Percentiles rank a stretch among this genome's conserved stretches.
phyloP scores from a whole-genome alignment of 2,329 filamentous ascomycete species.

The Trichoderma sp. region DNA sequence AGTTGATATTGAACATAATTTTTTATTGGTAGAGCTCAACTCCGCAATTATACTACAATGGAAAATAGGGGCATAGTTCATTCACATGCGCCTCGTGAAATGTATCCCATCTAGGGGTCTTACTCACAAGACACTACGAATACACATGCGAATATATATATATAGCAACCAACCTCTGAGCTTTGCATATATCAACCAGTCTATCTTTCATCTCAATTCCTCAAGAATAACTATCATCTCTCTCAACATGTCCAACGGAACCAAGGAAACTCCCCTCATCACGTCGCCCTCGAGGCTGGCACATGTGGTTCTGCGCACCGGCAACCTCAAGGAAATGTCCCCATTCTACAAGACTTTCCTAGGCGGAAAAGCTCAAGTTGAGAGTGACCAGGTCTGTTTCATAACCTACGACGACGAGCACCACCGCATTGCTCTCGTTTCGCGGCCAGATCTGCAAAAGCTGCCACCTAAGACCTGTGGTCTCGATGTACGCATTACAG shows the following conservation, averaged over 20 bases:
- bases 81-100: neutral
- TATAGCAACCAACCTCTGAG: neutral
- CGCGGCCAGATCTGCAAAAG: neutral
- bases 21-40: neutral
- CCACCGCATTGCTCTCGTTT: neutral
- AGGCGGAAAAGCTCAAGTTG: neutral
- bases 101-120: neutral
- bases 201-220: too few relatives aligned
- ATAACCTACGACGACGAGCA: neutral
- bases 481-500: neutral
- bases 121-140: neutral
- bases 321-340: neutral
- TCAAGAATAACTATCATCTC: neutral
- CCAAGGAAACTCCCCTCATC: neutral
- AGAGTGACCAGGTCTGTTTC: neutral
- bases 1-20: neutral
- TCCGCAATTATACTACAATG: neutral
- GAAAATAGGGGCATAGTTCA: neutral
- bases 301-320: neutral
- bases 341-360: neutral
- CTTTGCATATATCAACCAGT: neutral
- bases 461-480: neutral
- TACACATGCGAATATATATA: neutral
- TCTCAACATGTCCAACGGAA: neutral
- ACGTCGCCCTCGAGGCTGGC: neutral